phyloP scores from a whole-genome alignment of 305 asterid species.

The Fraxinus latifolia region DNA sequence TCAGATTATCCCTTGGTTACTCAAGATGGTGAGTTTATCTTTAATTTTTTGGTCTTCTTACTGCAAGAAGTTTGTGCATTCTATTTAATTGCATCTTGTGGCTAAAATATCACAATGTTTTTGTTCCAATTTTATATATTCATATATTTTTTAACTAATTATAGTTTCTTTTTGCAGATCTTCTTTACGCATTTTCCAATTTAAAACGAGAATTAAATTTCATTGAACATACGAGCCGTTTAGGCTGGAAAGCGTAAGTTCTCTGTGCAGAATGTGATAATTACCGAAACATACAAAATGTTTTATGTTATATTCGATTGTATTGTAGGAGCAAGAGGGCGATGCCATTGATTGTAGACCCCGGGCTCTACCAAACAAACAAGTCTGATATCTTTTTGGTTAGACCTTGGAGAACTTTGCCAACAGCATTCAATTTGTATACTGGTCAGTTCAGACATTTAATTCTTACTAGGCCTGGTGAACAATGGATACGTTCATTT shows the following conservation, averaged over 20 bases:
- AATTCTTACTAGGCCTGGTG: neutral
- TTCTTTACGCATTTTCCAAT: conserved; percentile 50
- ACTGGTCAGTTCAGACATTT: conserved; percentile 51
- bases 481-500: neutral
- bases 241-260: conserved; percentile 82
- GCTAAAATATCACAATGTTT: neutral
- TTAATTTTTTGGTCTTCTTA: neutral
- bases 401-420: conserved; percentile 51
- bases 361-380: conserved; percentile 33
- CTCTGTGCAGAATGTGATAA: neutral
- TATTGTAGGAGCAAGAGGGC: conserved; percentile 57
- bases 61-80: neutral
- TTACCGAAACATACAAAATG: conserved; percentile 1
- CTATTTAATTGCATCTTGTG: neutral
- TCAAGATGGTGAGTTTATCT: conserved; percentile 70
- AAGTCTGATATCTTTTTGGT: conserved; percentile 64
- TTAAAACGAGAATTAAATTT: conserved; percentile 60
- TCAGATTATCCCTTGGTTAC: conserved; percentile 98
- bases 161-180: conserved; percentile 56
- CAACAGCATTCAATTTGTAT: conserved; percentile 69
- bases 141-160: conserved; percentile 4
- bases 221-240: conserved; percentile 62
- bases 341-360: conserved; percentile 63
- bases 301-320: conserved; percentile 20
- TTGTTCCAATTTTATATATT: too few relatives aligned